Evolutionary conservation across 108 stramenopile genomes (phyloP).

Genomic region (Stephanodiscus minutulus): DNA sequence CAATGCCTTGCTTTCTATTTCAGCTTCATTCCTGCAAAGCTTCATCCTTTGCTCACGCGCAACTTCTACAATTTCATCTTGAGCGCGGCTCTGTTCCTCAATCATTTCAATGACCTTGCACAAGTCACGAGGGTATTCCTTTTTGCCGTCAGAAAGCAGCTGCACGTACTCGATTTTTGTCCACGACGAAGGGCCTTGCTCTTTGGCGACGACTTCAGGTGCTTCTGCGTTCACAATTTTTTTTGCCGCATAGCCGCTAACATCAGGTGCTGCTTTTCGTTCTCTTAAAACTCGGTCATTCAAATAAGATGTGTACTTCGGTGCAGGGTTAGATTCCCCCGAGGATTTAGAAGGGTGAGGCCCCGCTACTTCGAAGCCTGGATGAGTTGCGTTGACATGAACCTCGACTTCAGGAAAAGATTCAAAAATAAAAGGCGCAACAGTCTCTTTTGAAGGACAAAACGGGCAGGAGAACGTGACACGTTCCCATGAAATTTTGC

Average conservation of each 20-base stretch:
- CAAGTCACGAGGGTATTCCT: slow-evolving; percentile 37
- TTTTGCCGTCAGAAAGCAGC: slow-evolving; percentile 36
- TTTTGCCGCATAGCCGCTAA: neutral
- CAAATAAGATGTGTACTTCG: neutral
- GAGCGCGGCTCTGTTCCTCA: slow-evolving; percentile 38
- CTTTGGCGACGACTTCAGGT: slow-evolving; percentile 9
- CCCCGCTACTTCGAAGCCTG: slow-evolving; percentile 23
- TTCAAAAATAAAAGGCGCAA: slow-evolving; percentile 8
- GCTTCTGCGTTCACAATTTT: neutral
- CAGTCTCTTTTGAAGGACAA: slow-evolving; percentile 16
- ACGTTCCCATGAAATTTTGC: slow-evolving; percentile 36
- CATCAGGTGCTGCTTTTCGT: neutral
- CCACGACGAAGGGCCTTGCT: slow-evolving; percentile 20
- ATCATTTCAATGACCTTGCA: slow-evolving; percentile 29
- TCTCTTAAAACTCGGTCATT: slow-evolving; percentile 20
- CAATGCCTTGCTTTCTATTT: slow-evolving; percentile 20
- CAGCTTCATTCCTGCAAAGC: slow-evolving; percentile 37
- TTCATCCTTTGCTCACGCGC: slow-evolving; percentile 36
- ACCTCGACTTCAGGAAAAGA: slow-evolving; percentile 19
- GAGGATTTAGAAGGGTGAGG: slow-evolving; percentile 12
- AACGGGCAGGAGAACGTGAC: slow-evolving; percentile 47
- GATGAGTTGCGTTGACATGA: slow-evolving; percentile 31
- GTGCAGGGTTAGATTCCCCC: neutral
- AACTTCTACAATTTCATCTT: slow-evolving; percentile 24
- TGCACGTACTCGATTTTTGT: slow-evolving; percentile 30